phyloP scores from a whole-genome alignment of 2,329 filamentous ascomycete genomes.

The Xylaria sp. region DNA sequence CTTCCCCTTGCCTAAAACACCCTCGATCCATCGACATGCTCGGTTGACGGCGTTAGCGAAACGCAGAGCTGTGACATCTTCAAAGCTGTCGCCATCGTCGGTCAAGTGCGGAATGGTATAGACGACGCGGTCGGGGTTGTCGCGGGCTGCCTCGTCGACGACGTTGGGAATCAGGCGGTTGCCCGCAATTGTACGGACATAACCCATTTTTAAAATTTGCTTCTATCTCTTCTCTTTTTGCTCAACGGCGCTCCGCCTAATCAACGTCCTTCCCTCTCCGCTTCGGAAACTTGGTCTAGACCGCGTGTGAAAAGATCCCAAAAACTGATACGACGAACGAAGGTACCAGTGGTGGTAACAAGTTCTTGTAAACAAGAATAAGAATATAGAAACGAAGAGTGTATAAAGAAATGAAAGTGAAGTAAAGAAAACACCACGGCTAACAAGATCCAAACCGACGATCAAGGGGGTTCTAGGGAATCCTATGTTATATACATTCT shows the following conservation, averaged over 20 bases:
- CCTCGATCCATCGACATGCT: constrained; percentile 40
- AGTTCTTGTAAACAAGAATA: constrained; percentile 22
- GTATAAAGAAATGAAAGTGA: constrained; percentile 33
- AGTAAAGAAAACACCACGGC: constrained; percentile 37
- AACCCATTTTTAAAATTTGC: constrained; percentile 31
- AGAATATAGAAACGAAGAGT: constrained; percentile 31
- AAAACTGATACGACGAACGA: constrained; percentile 29
- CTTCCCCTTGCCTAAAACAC: constrained; percentile 38
- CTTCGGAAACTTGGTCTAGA: constrained; percentile 9
- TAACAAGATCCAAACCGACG: constrained; percentile 26
- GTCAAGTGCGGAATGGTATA: constrained; percentile 42
- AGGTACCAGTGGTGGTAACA: constrained; percentile 27
- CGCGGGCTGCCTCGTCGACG: constrained; percentile 41
- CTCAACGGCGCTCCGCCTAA: background rate
- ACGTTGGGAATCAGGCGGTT: constrained; percentile 43
- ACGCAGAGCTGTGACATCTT: constrained; percentile 40
- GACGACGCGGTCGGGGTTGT: constrained; percentile 39
- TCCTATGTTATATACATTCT: constrained; percentile 32
- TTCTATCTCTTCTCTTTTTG: constrained; percentile 8
- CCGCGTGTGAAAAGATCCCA: background rate
- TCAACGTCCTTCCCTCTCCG: constrained; percentile 15
- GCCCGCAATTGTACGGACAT: constrained; percentile 33
- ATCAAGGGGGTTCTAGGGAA: constrained; percentile 25
- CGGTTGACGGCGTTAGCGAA: constrained; percentile 44
- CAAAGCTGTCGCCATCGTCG: constrained; percentile 42